These are phyloP conservation scores for Morella rubra DNA, from an alignment of 306 rosid genomes.

Conservation along the genomic window DNA sequence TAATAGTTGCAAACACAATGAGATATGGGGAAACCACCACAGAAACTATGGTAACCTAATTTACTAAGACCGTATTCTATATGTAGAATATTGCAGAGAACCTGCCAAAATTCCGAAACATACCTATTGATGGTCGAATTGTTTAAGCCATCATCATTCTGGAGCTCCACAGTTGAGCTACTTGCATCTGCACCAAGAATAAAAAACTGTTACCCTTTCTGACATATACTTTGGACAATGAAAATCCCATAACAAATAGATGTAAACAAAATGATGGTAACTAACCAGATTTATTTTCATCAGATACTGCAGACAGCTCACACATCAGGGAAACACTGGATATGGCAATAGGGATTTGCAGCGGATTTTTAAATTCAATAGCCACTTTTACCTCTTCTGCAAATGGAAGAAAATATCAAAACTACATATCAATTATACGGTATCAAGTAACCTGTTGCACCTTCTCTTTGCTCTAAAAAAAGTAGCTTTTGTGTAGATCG, in stretches of 20 bases:
- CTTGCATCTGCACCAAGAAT: constrained; percentile 54
- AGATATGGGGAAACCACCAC: constrained; percentile 2
- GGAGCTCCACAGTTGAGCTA: constrained; percentile 32
- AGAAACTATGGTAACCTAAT: neutral
- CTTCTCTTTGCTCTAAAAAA: too few relatives aligned
- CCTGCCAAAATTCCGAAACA: constrained; percentile 9
- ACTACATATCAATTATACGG: neutral
- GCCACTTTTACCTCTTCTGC: constrained; percentile 86
- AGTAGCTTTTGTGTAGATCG: too few relatives aligned
- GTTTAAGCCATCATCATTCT: constrained; percentile 32
- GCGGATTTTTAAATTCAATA: constrained; percentile 79
- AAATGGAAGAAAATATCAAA: constrained; percentile 31
- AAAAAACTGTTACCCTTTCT: constrained; percentile 32
- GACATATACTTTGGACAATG: constrained; percentile 11
- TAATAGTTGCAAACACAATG: constrained; percentile 18
- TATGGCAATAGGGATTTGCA: constrained; percentile 74
- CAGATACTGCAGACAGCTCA: constrained; percentile 55
- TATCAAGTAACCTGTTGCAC: neutral
- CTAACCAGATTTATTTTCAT: constrained; percentile 55
- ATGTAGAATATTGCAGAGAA: too few relatives aligned
- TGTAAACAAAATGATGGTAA: constrained; percentile 14
- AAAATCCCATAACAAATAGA: constrained; percentile 13
- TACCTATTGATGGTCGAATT: constrained; percentile 40
- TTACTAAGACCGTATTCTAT: neutral
- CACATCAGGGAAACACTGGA: constrained; percentile 77